A percentile compares a stretch with the other conserved stretches of the same genome.
These are phyloP conservation scores for Kuraishia molischiana DNA, from an alignment of 805 yeast species.

Conservation along the genomic window DNA sequence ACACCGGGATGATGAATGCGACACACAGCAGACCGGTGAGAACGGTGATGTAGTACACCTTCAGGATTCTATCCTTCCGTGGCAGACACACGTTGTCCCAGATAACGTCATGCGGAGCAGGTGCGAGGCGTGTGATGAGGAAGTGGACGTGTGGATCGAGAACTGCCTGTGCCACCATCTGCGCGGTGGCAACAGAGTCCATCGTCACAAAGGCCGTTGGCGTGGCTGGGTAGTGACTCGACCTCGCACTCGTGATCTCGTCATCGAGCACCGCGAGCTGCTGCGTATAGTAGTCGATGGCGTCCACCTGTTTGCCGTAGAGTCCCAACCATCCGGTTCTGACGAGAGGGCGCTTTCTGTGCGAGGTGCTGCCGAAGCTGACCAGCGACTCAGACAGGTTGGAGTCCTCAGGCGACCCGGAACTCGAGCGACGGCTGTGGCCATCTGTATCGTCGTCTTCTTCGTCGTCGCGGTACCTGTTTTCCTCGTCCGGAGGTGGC, in stretches of 20 bases:
- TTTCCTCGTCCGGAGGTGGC: slow-evolving; percentile 4
- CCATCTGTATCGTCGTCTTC: slow-evolving; percentile 12
- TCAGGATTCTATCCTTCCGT: slow-evolving; percentile 56
- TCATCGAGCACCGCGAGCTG: slow-evolving; percentile 61
- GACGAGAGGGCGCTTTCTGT: slow-evolving; percentile 48
- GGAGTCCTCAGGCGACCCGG: background rate
- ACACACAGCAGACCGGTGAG: slow-evolving; percentile 62
- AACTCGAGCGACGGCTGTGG: background rate
- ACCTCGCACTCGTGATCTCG: slow-evolving; percentile 56
- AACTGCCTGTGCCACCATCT: slow-evolving; percentile 93
- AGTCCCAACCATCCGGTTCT: slow-evolving; percentile 51
- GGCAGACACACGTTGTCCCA: slow-evolving; percentile 89
- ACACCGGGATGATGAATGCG: slow-evolving; percentile 72
- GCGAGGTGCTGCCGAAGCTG: slow-evolving; percentile 5
- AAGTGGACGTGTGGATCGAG: slow-evolving; percentile 83
- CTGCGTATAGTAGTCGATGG: slow-evolving; percentile 67
- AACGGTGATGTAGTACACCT: slow-evolving; percentile 55
- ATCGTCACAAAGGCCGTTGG: slow-evolving; percentile 91
- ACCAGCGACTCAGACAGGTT: slow-evolving; percentile 5
- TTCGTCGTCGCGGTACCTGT: slow-evolving; percentile 5
- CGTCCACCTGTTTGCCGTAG: slow-evolving; percentile 66
- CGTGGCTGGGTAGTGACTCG: slow-evolving; percentile 66
- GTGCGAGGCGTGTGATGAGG: slow-evolving; percentile 76
- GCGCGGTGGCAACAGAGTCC: slow-evolving; percentile 94
- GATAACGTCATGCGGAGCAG: slow-evolving; percentile 91